Evolutionary conservation across 2,329 filamentous ascomycete species (phyloP), one percentile per base, ranked within the genome.

Genomic region (Dactylellina sp.): DNA sequence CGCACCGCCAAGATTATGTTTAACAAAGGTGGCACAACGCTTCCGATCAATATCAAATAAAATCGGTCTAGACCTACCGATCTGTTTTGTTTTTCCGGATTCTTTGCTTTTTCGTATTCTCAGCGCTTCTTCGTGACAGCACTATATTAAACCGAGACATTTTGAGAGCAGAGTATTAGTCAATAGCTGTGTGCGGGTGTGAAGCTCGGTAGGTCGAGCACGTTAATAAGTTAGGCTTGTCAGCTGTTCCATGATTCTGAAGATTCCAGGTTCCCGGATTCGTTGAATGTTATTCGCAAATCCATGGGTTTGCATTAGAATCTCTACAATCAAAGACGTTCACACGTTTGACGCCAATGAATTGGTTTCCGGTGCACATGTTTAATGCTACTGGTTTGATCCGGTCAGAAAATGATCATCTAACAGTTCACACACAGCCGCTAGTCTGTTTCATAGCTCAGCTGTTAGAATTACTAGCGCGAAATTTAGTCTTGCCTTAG

Each of bases 381-480:
- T 40, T 50, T 32, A n/a, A 50, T n/a, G 46, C 46, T 25, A 7
- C 46, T 6, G 11, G 7, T 14, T 50, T 25, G 7, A 9, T 4
- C 22, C 3, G 20, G 46, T 7, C 4, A n/a, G 46, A 14, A 47
- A 25, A 20, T 18, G 25, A 9, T 37, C 16, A 14, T 52, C 49
- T 18, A 37, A 16, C n/a, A n/a, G 14, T 2, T 55, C 32, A 55
- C 20, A 25, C 16, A 11, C 16, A 6, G 14, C 50, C 11, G 16
- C 46, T 50, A 16, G 22, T 28, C 18, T 55, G 50, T 55, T 40
- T 55, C 50, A 40, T 12, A 40, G 16, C 50, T 55, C 18, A 39
- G 49, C 25, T 37, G 24, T 20, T n/a, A 12, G 46, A 25, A 20
- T 20, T 50, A 6, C 14, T 5, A 14, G 14, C 42, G 24, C 46